These are phyloP conservation scores for Drosera spatulata DNA, from an alignment of 179 eudicot species.

Conservation along the genomic window DNA sequence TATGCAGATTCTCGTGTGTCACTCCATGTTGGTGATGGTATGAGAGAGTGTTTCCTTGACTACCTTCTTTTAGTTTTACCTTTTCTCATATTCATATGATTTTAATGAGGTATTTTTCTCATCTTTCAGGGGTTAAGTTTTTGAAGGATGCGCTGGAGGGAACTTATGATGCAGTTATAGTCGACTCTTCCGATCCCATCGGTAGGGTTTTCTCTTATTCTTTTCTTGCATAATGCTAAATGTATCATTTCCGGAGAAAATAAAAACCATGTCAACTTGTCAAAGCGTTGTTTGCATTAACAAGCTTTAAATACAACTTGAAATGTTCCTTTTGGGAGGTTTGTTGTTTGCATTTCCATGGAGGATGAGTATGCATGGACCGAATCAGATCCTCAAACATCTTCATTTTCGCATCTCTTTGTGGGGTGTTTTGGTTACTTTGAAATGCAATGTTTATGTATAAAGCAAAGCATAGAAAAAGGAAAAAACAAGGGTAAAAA, in stretches of 20 bases:
- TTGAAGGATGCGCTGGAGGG: conserved; percentile 49
- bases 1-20: conserved; percentile 54
- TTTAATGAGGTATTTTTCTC: background rate
- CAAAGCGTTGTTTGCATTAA: background rate
- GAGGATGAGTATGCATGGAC: no score
- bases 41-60: background rate
- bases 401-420: no score
- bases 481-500: no score
- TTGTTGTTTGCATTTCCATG: no score
- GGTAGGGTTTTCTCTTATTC: conserved; percentile 20
- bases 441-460: no score
- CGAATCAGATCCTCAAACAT: no score
- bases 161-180: conserved; percentile 61
- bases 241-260: background rate
- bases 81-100: background rate
- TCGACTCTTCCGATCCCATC: conserved; percentile 68
- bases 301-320: no score
- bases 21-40: conserved; percentile 65
- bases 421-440: no score
- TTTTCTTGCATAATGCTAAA: background rate
- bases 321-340: no score
- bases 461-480: no score
- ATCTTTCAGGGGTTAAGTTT: conserved; percentile 53
- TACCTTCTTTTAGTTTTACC: no score
- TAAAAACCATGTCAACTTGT: background rate